A percentile compares a stretch with the other conserved stretches of the same genome.
phyloP scores from a whole-genome alignment of 1,139 yeast species.

The Pichia kudriavzevii region DNA sequence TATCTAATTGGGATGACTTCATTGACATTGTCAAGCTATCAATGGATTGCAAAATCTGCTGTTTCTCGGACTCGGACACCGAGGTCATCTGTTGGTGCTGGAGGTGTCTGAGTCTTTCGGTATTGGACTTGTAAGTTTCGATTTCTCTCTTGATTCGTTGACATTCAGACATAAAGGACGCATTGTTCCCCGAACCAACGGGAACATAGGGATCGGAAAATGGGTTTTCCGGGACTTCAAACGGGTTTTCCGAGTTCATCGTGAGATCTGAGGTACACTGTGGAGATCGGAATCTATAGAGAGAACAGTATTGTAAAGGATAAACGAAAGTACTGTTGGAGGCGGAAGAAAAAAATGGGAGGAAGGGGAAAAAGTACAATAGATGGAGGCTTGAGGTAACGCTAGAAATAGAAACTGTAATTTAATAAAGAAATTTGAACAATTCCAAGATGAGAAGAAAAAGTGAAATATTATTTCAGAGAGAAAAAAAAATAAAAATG shows the following conservation, averaged over 20 bases:
- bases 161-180: constrained; percentile 5
- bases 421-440: too few relatives aligned
- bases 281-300: background rate
- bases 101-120: constrained; percentile 6
- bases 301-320: background rate
- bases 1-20: constrained; percentile 10
- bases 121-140: constrained; percentile 5
- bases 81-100: constrained; percentile 10
- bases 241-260: constrained; percentile 9
- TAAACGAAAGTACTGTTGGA: background rate
- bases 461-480: too few relatives aligned
- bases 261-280: background rate
- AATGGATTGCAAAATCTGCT: constrained; percentile 4
- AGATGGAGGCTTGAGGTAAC: too few relatives aligned
- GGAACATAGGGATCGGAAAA: constrained; percentile 12
- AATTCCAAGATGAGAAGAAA: too few relatives aligned
- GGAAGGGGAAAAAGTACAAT: too few relatives aligned
- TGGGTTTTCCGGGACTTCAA: constrained; percentile 12
- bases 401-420: too few relatives aligned
- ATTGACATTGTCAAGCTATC: constrained; percentile 9
- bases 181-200: too few relatives aligned
- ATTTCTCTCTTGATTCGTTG: constrained; percentile 10
- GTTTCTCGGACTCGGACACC: constrained; percentile 11
- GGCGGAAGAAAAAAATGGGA: background rate
- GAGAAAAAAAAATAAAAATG: too few relatives aligned